Evolutionary conservation across 1,284 basidiomycete genomes (phyloP).

Genomic region (Leccinum insolens): DNA sequence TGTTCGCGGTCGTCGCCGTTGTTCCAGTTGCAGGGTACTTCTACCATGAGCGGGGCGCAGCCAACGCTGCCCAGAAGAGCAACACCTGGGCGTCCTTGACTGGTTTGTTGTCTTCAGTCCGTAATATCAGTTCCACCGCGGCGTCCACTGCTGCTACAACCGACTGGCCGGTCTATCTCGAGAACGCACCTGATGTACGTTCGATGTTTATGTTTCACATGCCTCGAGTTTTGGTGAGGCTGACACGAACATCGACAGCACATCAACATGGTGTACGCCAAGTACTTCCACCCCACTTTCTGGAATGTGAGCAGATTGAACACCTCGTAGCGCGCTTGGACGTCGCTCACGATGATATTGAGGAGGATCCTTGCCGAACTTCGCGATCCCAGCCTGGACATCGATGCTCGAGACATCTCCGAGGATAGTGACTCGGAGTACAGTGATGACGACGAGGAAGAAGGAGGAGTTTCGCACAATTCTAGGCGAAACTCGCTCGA

Average conservation of each 20-base stretch:
- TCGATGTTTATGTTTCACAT: not conserved
- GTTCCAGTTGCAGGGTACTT: conserved; percentile 23
- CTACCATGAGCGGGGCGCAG: conserved; percentile 6
- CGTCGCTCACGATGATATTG: conserved; percentile 14
- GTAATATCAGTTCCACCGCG: not conserved
- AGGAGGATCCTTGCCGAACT: conserved; percentile 22
- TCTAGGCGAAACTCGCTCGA: conserved; percentile 2
- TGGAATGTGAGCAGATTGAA: conserved; percentile 22
- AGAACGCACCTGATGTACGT: conserved; percentile 19
- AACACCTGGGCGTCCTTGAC: conserved; percentile 15
- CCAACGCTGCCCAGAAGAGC: not conserved
- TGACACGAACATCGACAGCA: conserved; percentile 1
- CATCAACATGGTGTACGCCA: conserved; percentile 28
- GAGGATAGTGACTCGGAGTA: conserved; percentile 14
- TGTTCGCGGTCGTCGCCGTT: conserved; percentile 23
- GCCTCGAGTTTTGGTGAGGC: not conserved
- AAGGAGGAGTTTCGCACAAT: not conserved
- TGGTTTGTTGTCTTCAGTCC: conserved; percentile 15
- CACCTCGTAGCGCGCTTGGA: not conserved
- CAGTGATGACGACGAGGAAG: not conserved
- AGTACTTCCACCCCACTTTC: conserved; percentile 25
- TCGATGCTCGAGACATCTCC: conserved; percentile 8
- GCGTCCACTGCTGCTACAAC: not conserved
- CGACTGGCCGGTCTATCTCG: conserved; percentile 10
- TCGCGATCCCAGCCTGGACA: conserved; percentile 16